Conservation (phyloP, 78 protist species). For the Diacronema lutheri region DNA sequence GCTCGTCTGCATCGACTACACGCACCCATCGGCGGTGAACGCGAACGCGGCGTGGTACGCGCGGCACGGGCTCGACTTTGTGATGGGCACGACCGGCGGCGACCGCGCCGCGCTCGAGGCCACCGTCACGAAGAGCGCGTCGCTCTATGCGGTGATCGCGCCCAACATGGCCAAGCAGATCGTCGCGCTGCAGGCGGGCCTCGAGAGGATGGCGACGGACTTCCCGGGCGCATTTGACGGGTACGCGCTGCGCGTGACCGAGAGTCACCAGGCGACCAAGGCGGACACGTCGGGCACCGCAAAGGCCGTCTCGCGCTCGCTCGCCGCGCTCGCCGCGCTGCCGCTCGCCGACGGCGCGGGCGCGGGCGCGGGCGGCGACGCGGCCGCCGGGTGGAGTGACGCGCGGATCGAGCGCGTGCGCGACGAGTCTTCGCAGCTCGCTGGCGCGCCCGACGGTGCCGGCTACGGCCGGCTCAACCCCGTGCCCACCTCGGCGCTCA, state of each 20-base stretch:
- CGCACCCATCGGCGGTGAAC: slow-evolving; percentile 22
- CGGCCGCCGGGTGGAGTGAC: background rate
- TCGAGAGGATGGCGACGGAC: background rate
- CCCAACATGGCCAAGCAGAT: slow-evolving; percentile 26
- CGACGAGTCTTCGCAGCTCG: background rate
- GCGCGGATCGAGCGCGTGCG: background rate
- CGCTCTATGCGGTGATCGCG: background rate
- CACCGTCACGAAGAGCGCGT: background rate
- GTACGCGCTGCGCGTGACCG: background rate
- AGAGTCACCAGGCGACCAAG: slow-evolving; percentile 14
- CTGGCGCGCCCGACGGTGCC: background rate
- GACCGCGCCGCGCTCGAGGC: background rate
- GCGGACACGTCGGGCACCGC: slow-evolving; percentile 20
- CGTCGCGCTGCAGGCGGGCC: slow-evolving; percentile 22
- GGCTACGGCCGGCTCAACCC: background rate
- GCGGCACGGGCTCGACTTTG: background rate
- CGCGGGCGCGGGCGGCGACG: too few species aligned
- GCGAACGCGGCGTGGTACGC: slow-evolving; percentile 22
- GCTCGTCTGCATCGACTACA: slow-evolving; percentile 10
- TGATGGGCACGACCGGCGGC: slow-evolving; percentile 24
- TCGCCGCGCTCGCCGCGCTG: background rate
- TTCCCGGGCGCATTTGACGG: background rate
- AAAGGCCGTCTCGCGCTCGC: background rate
- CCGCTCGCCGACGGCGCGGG: too few species aligned
- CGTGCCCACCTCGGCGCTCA: background rate